Evolutionary conservation across 1,284 basidiomycete genomes (phyloP), one percentile per base, ranked within the genome.

Genomic region (Chondrostereum purpureum): DNA sequence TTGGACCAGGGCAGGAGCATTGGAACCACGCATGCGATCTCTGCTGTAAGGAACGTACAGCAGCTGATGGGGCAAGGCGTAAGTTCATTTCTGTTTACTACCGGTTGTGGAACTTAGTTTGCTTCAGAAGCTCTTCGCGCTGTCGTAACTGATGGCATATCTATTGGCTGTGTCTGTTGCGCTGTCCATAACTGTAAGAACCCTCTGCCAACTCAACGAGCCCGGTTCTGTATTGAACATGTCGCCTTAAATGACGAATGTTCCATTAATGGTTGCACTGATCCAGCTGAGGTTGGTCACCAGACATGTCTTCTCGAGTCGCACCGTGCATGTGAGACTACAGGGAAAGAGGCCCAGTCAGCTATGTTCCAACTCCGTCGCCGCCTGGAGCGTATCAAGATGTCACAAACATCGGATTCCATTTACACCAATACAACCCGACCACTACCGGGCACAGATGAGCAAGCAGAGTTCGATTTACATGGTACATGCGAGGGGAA

Each of bases 401-500:
- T 23, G 19, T 14, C 39, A 13, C 39, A 41, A 23, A 41, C 39
- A 13, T n/a, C 21, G 12, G 37, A 39, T 39, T 39, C 37, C 13
- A n/a, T 19, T 39, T 12, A 12, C 18, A 19, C 13, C 18, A 12
- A n/a, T 39, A 2, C 37, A n/a, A 14, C n/a, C 37, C 12, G 14
- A 4, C 4, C 13, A 4, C 14, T 19, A 16, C 37, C 37, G 20
- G n/a, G 10, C 10, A n/a, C 27, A 10, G 27, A 33, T n/a, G 27
- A 33, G n/a, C 27, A 10, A 10, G 10, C 10, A n/a, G 27, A 33
- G n/a, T 16, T 42, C 6, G 43, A 45, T 11, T 21, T 43, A 23
- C 18, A 36, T 8, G 44, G 24, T n/a, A 18, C 19, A 14, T 43
- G 43, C 23, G 34, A 44, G 14, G 42, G 45, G 10, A 47, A 51